Evolutionary conservation across 805 yeast species (phyloP).

Genomic region (Saccharomycopsis sp.): DNA sequence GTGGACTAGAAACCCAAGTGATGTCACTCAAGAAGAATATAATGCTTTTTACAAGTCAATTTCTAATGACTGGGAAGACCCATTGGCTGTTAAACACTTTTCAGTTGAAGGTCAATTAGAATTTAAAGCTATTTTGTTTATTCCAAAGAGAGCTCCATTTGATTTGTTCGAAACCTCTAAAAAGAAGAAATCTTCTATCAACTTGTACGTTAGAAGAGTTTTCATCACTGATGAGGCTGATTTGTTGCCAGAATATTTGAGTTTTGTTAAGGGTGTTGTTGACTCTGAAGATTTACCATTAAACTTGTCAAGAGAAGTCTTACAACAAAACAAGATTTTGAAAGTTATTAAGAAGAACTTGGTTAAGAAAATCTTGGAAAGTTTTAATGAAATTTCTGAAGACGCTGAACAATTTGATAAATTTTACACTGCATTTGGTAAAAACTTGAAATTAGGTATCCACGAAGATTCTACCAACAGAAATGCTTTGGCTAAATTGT

Average conservation of each 20-base stretch:
- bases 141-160: constrained; percentile 99
- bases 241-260: constrained; percentile 97
- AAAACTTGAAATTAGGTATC: constrained; percentile 97
- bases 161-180: constrained; percentile 89
- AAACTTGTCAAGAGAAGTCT: constrained; percentile 99
- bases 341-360: constrained; percentile 99
- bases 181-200: constrained; percentile 99
- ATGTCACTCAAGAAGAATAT: constrained; percentile 96
- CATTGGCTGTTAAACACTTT: constrained; percentile 98
- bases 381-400: constrained; percentile 99
- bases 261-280: constrained; percentile 97
- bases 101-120: constrained; percentile 99
- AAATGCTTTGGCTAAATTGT: constrained; percentile 85
- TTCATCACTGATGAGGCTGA: constrained; percentile 99
- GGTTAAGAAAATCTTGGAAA: constrained; percentile 96
- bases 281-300: constrained; percentile 99
- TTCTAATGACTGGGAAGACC: constrained; percentile 99
- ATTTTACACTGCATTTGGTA: constrained; percentile 95
- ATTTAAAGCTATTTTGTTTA: constrained; percentile 94
- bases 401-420: constrained; percentile 97
- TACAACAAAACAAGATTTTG: constrained; percentile 99
- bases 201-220: constrained; percentile 97
- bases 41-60: constrained; percentile 98
- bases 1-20: constrained; percentile 99
- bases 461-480: constrained; percentile 99